A percentile compares a stretch with the other conserved stretches of the same genome.
Conservation (phyloP, 1,139 yeast genomes). For the Arxiozyma heterogenica region DNA sequence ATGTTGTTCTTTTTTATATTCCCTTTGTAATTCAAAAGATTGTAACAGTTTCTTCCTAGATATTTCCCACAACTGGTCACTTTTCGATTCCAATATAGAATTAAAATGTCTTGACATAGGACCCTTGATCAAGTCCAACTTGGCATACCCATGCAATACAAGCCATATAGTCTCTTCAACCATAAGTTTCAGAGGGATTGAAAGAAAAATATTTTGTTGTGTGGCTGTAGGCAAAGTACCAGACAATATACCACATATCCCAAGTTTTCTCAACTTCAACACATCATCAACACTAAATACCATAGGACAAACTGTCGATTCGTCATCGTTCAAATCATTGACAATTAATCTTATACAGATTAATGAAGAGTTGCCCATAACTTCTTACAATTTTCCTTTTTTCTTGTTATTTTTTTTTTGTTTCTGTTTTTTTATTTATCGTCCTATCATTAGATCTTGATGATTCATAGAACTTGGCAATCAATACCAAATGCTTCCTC, state of each 20-base stretch:
- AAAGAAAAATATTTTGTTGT: slow-evolving; percentile 80
- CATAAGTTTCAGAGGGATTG: slow-evolving; percentile 69
- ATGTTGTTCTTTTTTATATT: slow-evolving; percentile 16
- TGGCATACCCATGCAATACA: slow-evolving; percentile 37
- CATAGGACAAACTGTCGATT: slow-evolving; percentile 23
- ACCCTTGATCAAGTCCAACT: slow-evolving; percentile 22
- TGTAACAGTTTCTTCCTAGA: slow-evolving; percentile 11
- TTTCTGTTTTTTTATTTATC: slow-evolving; percentile 11
- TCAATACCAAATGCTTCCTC: no score
- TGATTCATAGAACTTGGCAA: no score
- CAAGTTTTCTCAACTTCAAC: slow-evolving; percentile 43
- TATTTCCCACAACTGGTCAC: slow-evolving; percentile 8
- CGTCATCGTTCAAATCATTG: slow-evolving; percentile 4
- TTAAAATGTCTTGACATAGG: slow-evolving; percentile 11
- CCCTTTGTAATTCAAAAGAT: slow-evolving; percentile 15
- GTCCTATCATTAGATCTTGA: background rate
- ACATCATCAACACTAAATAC: slow-evolving; percentile 47
- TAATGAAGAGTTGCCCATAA: slow-evolving; percentile 16
- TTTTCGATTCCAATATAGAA: slow-evolving; percentile 14
- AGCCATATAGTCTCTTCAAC: slow-evolving; percentile 69
- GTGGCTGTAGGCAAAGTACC: slow-evolving; percentile 86
- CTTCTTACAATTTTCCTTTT: background rate
- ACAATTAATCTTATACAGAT: background rate
- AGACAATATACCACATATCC: slow-evolving; percentile 62
- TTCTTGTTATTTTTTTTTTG: background rate